Base-by-base conservation (phyloP, 140 eudicot genomes). In the Flaveria floridana region DNA sequence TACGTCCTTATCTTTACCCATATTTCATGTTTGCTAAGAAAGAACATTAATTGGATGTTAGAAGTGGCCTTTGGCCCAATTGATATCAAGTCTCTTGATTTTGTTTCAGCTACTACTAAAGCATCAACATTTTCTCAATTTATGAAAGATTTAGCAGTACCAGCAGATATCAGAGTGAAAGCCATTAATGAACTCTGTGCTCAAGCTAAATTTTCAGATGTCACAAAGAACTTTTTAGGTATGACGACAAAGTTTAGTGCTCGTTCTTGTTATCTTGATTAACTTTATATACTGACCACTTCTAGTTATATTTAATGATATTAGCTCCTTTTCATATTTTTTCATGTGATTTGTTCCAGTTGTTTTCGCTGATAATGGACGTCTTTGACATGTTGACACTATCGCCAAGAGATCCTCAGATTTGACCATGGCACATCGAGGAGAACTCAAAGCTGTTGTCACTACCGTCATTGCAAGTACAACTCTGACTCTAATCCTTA, bases 351-450 rank as follows among this genome's bases (percentile, higher is more conserved):
- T 48, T 61, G 5, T 78, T 19, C 34, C 73, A 85, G 96, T 80
- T 78, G 86, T 93, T 78, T 78, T 86, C 86, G 98, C 96, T 47
- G 98, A 88, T 73, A 78, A 79, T 66, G 96, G 95, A 52, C 87
- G 96, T 85, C 88, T 93, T 70, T 73, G 82, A 78, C 73, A 88
- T 71, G 64, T 90, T 15, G 96, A 86, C n/a, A 80, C 71, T 41
- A 88, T 93, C 25, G 78, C 85, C 7, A 89, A 88, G 80, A 89
- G 93, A 79, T 93, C 83, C 79, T 63, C 86, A 0, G 98, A 93
- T 79, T 75, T 88, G 78, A 90, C 96, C 65, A 89, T 93, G 98
- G 96, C 96, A 3, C 96, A 90, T 65, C 86, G 86, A 68, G 96
- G 98, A 68, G 98, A 93, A 80, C 84, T 93, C 65, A 83, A 89